phyloP scores from a whole-genome alignment of 306 rosid species.

The Erythrophleum fordii region DNA sequence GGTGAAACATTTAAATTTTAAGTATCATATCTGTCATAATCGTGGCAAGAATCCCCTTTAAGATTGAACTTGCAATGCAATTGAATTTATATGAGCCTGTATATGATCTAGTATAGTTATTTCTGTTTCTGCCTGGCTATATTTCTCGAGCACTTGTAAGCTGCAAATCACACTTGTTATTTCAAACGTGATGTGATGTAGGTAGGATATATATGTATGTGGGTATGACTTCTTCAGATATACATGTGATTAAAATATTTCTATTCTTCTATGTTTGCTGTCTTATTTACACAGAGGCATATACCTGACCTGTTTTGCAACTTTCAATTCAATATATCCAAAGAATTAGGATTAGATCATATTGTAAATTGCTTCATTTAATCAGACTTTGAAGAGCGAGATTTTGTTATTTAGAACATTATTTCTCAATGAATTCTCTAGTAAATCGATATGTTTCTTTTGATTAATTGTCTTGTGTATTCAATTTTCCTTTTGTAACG shows the following conservation, averaged over 20 bases:
- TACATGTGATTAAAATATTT: background rate
- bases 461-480: background rate
- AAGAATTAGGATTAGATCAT: background rate
- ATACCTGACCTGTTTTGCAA: conserved; percentile 4
- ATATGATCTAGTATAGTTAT: background rate
- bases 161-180: conserved; percentile 1
- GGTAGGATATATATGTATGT: background rate
- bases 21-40: background rate
- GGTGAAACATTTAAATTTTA: background rate
- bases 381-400: background rate
- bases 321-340: background rate
- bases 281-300: background rate
- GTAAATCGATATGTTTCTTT: conserved; percentile 14
- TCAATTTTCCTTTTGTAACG: background rate
- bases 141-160: background rate
- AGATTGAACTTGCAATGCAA: background rate
- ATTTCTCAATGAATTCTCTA: background rate
- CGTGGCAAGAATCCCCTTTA: background rate
- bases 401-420: conserved; percentile 3
- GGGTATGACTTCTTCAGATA: background rate
- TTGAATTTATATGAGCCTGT: background rate
- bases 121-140: background rate
- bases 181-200: background rate
- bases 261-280: background rate
- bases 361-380: background rate